A percentile compares a stretch with the other conserved stretches of the same genome.
Conservation (phyloP, 495 filamentous ascomycete species). For the Neurospora pannonica region DNA sequence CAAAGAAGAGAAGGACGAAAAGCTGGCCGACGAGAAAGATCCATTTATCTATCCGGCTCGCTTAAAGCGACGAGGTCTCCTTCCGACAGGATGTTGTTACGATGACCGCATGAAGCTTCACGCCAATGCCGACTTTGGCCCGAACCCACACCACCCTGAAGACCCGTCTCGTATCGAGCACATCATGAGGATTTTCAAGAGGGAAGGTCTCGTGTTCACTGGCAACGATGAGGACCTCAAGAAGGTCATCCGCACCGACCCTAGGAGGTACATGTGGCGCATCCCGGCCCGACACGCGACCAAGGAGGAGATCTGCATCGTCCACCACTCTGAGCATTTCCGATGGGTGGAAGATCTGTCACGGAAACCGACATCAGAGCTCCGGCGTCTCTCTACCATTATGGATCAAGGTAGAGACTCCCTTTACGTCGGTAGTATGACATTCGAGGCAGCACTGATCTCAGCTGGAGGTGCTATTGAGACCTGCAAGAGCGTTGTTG, state of each 20-base stretch:
- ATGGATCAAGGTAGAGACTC: constrained; percentile 65
- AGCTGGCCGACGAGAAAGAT: constrained; percentile 8
- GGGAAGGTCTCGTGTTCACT: constrained; percentile 59
- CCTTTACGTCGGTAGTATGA: constrained; percentile 78
- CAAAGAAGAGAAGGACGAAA: constrained; percentile 16
- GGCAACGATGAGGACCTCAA: constrained; percentile 39
- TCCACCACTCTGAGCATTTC: constrained; percentile 68
- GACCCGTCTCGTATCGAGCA: constrained; percentile 81
- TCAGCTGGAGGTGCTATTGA: constrained; percentile 95
- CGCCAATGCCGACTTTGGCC: constrained; percentile 61
- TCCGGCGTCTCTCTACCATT: constrained; percentile 46
- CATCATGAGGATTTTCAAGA: constrained; percentile 78
- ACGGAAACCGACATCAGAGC: constrained; percentile 42
- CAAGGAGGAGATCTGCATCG: constrained; percentile 62
- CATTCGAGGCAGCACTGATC: constrained; percentile 68
- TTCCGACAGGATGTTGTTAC: constrained; percentile 75
- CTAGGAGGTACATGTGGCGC: constrained; percentile 56
- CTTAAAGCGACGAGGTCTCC: constrained; percentile 19
- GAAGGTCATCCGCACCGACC: constrained; percentile 31
- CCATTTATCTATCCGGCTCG: constrained; percentile 12
- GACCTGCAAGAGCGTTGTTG: constrained; percentile 75
- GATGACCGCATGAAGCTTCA: constrained; percentile 91
- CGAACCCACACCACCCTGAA: constrained; percentile 76
- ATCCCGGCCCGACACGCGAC: constrained; percentile 70
- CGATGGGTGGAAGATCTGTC: constrained; percentile 62